Percentiles rank a stretch among this genome's conserved stretches.
These are phyloP conservation scores for Boletus pseudopeckii DNA, from an alignment of 768 basidiomycete species.

Conservation along the genomic window DNA sequence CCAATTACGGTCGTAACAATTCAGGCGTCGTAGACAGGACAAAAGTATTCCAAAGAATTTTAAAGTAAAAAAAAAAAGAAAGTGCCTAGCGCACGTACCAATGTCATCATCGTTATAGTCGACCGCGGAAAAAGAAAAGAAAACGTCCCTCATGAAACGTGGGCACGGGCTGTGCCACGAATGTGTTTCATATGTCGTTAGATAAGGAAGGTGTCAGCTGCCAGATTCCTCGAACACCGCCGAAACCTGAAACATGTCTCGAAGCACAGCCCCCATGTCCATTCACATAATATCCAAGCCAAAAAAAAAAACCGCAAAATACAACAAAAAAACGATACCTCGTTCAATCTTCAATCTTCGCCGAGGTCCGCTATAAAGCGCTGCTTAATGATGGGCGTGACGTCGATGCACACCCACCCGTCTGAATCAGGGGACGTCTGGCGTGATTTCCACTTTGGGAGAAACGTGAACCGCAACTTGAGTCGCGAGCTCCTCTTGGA, in stretches of 20 bases:
- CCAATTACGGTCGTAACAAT: neutral
- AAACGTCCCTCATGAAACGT: conserved; percentile 1
- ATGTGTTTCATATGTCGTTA: conserved; percentile 1
- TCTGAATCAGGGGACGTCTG: conserved; percentile 14
- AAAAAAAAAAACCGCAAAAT: too few relatives aligned
- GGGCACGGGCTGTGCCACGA: neutral
- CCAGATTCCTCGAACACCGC: neutral
- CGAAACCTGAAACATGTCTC: conserved; percentile 1
- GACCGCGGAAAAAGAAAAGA: neutral
- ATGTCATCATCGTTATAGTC: neutral
- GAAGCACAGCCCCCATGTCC: neutral
- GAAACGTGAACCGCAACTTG: conserved; percentile 13
- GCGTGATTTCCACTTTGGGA: conserved; percentile 18
- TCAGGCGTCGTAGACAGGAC: neutral
- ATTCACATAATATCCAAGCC: neutral
- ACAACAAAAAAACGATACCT: neutral
- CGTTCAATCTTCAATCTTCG: conserved; percentile 8
- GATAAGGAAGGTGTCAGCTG: neutral
- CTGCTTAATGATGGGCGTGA: conserved; percentile 24
- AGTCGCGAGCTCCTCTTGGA: conserved; percentile 16
- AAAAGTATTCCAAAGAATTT: too few relatives aligned
- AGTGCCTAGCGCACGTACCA: conserved; percentile 4
- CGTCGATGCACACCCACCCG: conserved; percentile 32
- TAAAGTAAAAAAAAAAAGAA: too few relatives aligned
- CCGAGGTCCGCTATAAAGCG: conserved; percentile 12